Evolutionary conservation across 1,284 basidiomycete species (phyloP).

Genomic region (Cystobasidiaceae sp.): DNA sequence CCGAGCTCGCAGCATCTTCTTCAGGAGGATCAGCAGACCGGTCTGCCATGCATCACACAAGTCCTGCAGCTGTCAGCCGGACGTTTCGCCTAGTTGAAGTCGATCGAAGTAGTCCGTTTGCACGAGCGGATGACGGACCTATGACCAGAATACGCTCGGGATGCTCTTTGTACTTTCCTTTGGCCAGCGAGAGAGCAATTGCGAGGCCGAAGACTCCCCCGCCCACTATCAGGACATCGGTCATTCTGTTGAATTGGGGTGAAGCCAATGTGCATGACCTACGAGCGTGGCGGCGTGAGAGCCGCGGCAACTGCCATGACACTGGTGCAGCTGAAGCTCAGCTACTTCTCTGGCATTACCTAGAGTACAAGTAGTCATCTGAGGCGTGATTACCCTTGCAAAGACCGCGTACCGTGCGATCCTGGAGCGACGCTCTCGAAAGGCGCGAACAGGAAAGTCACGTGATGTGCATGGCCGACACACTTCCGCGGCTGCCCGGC

Average conservation of each 20-base stretch:
- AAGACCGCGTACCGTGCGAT: too few relatives aligned
- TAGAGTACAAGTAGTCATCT: too few relatives aligned
- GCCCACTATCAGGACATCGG: slow-evolving; percentile 64
- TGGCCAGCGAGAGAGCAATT: slow-evolving; percentile 68
- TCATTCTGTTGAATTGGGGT: slow-evolving; percentile 7
- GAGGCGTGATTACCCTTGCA: too few relatives aligned
- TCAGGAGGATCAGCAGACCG: slow-evolving; percentile 62
- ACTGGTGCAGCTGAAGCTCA: too few relatives aligned
- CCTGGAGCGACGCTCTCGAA: too few relatives aligned
- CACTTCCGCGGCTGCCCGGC: too few relatives aligned
- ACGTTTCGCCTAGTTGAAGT: not conserved
- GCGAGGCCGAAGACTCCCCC: slow-evolving; percentile 82
- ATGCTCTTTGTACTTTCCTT: slow-evolving; percentile 55
- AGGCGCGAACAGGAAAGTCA: too few relatives aligned
- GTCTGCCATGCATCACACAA: slow-evolving; percentile 48
- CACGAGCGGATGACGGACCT: not conserved
- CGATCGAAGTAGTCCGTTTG: not conserved
- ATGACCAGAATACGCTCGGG: slow-evolving; percentile 23
- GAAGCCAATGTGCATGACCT: too few relatives aligned
- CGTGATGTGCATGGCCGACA: too few relatives aligned
- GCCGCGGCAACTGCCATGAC: too few relatives aligned
- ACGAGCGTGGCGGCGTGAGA: too few relatives aligned
- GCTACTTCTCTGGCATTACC: too few relatives aligned
- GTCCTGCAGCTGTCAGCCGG: not conserved
- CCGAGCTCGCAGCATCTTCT: slow-evolving; percentile 71